Conservation (phyloP, 2,329 filamentous ascomycete genomes). For the Mycosphaerella arachidis region DNA sequence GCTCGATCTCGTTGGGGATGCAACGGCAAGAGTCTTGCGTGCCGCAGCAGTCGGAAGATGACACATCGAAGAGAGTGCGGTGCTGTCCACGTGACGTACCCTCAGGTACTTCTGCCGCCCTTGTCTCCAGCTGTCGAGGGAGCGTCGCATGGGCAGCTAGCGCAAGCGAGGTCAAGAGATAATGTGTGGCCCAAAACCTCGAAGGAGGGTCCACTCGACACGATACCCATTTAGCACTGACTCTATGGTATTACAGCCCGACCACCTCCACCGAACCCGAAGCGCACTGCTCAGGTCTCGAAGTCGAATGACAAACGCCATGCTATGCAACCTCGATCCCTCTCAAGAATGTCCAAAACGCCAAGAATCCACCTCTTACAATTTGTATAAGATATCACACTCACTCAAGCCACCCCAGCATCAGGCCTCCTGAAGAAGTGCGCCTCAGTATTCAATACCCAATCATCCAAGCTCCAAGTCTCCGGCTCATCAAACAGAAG, state of each 20-base stretch:
- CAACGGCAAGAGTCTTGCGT: too few species aligned
- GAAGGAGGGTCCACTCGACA: neutral
- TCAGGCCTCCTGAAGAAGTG: conserved; percentile 42
- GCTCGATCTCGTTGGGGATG: too few species aligned
- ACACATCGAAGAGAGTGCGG: too few species aligned
- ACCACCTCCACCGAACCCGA: neutral
- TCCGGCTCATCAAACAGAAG: conserved; percentile 68
- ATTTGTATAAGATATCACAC: neutral
- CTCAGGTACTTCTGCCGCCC: too few species aligned
- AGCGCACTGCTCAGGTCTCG: neutral
- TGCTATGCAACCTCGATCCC: neutral
- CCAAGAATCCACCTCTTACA: neutral
- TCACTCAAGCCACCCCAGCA: neutral
- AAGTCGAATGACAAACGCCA: neutral
- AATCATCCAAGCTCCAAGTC: conserved; percentile 64
- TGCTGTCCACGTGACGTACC: too few species aligned
- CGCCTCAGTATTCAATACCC: conserved; percentile 57
- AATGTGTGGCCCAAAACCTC: neutral
- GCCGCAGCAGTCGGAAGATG: too few species aligned
- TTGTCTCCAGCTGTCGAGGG: too few species aligned
- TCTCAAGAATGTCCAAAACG: neutral
- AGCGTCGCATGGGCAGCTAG: too few species aligned
- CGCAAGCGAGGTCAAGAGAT: too few species aligned
- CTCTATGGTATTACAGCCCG: neutral
- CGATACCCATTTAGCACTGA: neutral